Evolutionary conservation across 495 filamentous ascomycete species (phyloP), one percentile per base, ranked within the genome.

Genomic region (Extremus antarcticus): DNA sequence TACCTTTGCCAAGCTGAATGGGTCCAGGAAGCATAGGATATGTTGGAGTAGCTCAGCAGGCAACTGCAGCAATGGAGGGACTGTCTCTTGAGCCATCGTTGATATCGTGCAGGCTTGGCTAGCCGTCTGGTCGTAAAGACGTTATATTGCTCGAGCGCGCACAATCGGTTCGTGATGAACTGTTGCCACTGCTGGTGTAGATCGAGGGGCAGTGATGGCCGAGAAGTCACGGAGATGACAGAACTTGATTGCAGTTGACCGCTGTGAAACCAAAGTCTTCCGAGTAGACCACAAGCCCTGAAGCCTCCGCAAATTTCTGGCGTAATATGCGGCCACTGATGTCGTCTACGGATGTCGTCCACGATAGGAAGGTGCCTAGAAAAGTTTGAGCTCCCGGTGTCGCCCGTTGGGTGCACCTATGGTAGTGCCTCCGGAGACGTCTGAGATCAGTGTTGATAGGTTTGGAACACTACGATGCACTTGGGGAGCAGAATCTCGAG

Each of bases 41-140:
- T 64, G 43, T 29, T 60, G 56, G 16, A 66, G 41, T 1, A 69
- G 57, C 47, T 69, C 66, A 11, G 55, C 56, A 38, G 66, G 66
- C 13, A 69, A 52, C 25, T 32, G 10, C 25, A 65, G 57, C 11
- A 67, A 45, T 25, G 46, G 13, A 24, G 46, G 23, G 17, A 48
- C 19, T 9, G 10, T 46, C 19, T 23, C 13, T 25, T 23, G 8
- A 3, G 46, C 46, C 46, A 25, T 23, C 46, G 7, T 48, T 45
- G 15, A n/a, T 7, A 4, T 35, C 29, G 29, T 13, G 29, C 7
- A 7, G 29, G 4, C 29, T 13, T 7, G 13, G 29, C 4, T 4
- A 35, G 29, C 13, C 29, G 29, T 35, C 29, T 13, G 29, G 29
- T 4, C 29, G 29, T 13, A 35, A 35, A 35, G 29, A 35, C 29